Conservation (phyloP, 495 filamentous ascomycete genomes). For the Penicillium riverlandense region DNA sequence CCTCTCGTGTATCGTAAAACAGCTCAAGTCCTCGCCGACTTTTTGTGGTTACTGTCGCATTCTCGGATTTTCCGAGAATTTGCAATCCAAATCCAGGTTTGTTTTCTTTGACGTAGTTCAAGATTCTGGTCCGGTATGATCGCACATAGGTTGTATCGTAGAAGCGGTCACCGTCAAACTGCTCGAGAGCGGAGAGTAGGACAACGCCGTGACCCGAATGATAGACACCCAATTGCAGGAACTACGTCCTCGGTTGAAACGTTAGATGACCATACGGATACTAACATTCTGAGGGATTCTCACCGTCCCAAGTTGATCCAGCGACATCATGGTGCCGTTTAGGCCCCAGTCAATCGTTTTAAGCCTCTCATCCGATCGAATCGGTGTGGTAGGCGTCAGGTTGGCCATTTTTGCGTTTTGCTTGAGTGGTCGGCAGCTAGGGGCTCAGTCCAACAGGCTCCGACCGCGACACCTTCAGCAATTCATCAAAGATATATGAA, state of each 20-base stretch:
- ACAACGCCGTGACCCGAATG: background rate
- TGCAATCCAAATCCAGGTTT: background rate
- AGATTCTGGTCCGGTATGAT: background rate
- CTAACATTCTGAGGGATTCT: background rate
- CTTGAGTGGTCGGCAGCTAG: too few relatives aligned
- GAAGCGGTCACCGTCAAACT: background rate
- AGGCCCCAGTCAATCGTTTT: constrained; percentile 1
- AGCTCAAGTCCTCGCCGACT: too few relatives aligned
- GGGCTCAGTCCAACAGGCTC: too few relatives aligned
- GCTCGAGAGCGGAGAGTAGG: background rate
- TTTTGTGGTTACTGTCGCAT: background rate
- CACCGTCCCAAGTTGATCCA: background rate
- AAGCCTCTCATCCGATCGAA: background rate
- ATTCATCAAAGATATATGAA: too few relatives aligned
- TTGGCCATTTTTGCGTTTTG: too few relatives aligned
- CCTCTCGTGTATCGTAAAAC: too few relatives aligned
- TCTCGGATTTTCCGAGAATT: background rate
- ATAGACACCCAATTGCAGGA: constrained; percentile 1
- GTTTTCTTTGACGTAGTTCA: background rate
- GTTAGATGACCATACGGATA: too few relatives aligned
- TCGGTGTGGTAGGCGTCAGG: too few relatives aligned
- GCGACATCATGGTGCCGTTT: background rate
- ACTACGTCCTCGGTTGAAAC: background rate
- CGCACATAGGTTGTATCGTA: background rate
- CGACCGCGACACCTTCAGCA: too few relatives aligned